Base-by-base conservation (phyloP, 805 yeast genomes). In the Danielozyma ontarioensis region DNA sequence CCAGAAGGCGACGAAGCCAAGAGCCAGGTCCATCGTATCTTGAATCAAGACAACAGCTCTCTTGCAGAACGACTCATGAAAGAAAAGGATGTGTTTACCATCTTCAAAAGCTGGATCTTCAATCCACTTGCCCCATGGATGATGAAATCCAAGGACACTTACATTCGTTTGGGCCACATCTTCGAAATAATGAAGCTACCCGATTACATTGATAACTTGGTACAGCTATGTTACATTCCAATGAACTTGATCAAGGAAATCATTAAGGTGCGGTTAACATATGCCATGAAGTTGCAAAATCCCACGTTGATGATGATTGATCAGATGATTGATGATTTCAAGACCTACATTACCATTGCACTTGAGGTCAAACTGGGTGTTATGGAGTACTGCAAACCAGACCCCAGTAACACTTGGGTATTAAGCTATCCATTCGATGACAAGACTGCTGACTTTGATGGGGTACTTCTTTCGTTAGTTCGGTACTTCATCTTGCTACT, bases 271-370 rank as follows among this genome's bases (percentile, higher is more conserved):
- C 72, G 97, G 44, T 64, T 90, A 28, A 64, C 71, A 2, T 88
- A 85, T 53, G 95, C 97, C 2, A 70, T 74, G 53, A 83, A 82
- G 49, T 60, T 90, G 30, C 76, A 73, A 33, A 83, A 82, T 47
- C 96, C 96, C 2, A 88, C 97, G 0, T 76, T 89, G 78, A 83
- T 87, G 88, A 85, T 87, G 80, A 85, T 93, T 45, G 98, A 93
- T 57, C 96, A 90, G 59, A 82, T 87, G 73, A 74, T 90, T 40
- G 88, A 78, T 29, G 95, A 87, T 53, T 83, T 90, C 53, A 80
- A 80, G 44, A 72, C 80, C 2, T 87, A 86, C 52, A 74, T 90
- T 36, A 72, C 75, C 30, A 64, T 88, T 22, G 89, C 95, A 0
- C 68, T 86, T 13, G 83, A 78, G 42, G 75, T 88, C 32, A 80